Evolutionary conservation across 805 yeast genomes (phyloP).

Genomic region (Candida tallmaniae): DNA sequence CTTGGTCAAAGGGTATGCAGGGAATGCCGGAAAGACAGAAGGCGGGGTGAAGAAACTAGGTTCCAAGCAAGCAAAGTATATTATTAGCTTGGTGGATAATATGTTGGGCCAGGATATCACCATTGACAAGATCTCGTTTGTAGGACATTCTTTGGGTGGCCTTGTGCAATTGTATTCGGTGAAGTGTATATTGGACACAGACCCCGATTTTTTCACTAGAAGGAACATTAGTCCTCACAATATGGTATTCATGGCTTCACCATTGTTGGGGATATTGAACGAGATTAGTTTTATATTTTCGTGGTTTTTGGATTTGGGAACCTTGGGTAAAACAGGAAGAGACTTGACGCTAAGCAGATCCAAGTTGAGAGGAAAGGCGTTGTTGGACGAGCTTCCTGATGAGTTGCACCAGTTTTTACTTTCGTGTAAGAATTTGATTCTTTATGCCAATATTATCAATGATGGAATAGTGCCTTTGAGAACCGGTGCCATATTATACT

Average conservation of each 20-base stretch:
- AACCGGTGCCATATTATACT: slow-evolving; percentile 37
- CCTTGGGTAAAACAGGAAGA: slow-evolving; percentile 42
- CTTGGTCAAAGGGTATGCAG: slow-evolving; percentile 33
- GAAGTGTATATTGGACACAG: slow-evolving; percentile 26
- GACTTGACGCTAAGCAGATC: slow-evolving; percentile 40
- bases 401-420: slow-evolving; percentile 29
- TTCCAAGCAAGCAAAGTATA: slow-evolving; percentile 23
- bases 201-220: slow-evolving; percentile 23
- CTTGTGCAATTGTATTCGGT: slow-evolving; percentile 39
- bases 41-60: slow-evolving; percentile 37
- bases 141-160: slow-evolving; percentile 44
- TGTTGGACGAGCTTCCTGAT: slow-evolving; percentile 37
- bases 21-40: slow-evolving; percentile 41
- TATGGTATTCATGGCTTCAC: slow-evolving; percentile 39
- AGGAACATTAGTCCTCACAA: slow-evolving; percentile 27
- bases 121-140: slow-evolving; percentile 31
- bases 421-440: slow-evolving; percentile 28
- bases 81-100: slow-evolving; percentile 23
- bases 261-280: slow-evolving; percentile 38
- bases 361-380: slow-evolving; percentile 22
- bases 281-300: slow-evolving; percentile 36
- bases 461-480: slow-evolving; percentile 45
- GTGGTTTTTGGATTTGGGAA: slow-evolving; percentile 41
- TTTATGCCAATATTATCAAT: slow-evolving; percentile 42
- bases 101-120: slow-evolving; percentile 11